Evolutionary conservation across 192 early-diverging fungal species (phyloP).

Genomic region (Podila horticola): DNA sequence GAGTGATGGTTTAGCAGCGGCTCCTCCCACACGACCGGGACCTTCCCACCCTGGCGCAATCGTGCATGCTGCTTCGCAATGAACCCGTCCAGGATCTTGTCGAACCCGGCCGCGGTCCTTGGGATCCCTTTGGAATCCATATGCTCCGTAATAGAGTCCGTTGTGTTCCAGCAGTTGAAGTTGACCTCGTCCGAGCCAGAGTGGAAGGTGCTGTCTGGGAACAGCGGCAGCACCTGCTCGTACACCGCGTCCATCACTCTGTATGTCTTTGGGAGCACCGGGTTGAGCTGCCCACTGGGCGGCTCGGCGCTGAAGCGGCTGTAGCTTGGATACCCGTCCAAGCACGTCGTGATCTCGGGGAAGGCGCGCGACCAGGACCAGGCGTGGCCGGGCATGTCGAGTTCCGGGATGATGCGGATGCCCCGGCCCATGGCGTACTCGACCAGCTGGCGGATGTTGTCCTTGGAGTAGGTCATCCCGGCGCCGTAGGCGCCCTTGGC

Average conservation of each 20-base stretch:
- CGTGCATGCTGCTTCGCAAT: conserved; percentile 59
- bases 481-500: conserved; percentile 74
- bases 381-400: conserved; percentile 94
- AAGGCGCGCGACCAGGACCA: conserved; percentile 55
- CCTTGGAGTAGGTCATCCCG: conserved; percentile 75
- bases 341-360: conserved; percentile 65
- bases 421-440: conserved; percentile 78
- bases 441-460: conserved; percentile 76
- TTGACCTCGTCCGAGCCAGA: conserved; percentile 84
- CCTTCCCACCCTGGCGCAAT: conserved; percentile 57
- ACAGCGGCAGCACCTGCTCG: conserved; percentile 70
- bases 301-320: conserved; percentile 65
- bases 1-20: conserved; percentile 65
- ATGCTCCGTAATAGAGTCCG: conserved; percentile 40
- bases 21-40: conserved; percentile 85
- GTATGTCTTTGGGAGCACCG: conserved; percentile 69
- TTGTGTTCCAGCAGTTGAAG: conserved; percentile 71
- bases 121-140: conserved; percentile 32
- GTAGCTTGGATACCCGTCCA: conserved; percentile 66
- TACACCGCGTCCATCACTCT: conserved; percentile 71
- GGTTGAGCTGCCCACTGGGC: conserved; percentile 87
- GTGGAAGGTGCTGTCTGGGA: conserved; percentile 79
- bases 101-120: conserved; percentile 18
- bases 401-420: conserved; percentile 91
- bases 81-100: conserved; percentile 53